Conservation (phyloP, 2,329 filamentous ascomycete genomes). For the Botrytis elliptica region DNA sequence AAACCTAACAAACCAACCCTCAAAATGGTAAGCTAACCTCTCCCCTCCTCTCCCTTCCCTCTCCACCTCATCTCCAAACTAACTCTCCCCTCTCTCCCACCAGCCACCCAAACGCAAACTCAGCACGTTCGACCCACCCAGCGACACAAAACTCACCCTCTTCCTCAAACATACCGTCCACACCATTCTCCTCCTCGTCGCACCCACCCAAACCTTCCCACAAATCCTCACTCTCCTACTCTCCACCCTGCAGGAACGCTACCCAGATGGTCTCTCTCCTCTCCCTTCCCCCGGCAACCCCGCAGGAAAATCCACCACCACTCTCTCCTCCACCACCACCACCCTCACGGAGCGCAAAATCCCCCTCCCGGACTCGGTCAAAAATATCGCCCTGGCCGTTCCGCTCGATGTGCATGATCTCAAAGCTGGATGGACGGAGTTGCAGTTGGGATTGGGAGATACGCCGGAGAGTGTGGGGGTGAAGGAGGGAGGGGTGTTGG, state of each 20-base stretch:
- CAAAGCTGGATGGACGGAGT: conserved; percentile 49
- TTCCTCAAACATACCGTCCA: conserved; percentile 71
- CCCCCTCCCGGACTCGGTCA: conserved; percentile 38
- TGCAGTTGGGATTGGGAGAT: conserved; percentile 41
- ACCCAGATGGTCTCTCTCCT: conserved; percentile 49
- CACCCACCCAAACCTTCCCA: conserved; percentile 55
- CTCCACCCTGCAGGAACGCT: conserved; percentile 55
- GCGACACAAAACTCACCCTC: conserved; percentile 56
- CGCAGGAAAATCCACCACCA: conserved; percentile 30
- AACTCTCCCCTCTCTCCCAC: background rate
- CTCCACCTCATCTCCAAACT: background rate
- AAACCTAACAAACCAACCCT: background rate
- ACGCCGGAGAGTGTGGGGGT: conserved; percentile 41
- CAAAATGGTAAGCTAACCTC: conserved; percentile 8
- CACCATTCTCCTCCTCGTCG: conserved; percentile 68
- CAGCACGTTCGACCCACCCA: background rate
- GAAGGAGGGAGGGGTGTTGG: conserved; percentile 43
- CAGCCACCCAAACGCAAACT: conserved; percentile 2
- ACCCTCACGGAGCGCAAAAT: conserved; percentile 31
- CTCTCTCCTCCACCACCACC: conserved; percentile 31
- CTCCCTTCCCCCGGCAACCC: conserved; percentile 20
- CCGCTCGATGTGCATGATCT: conserved; percentile 48
- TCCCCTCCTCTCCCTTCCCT: background rate
- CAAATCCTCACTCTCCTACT: conserved; percentile 59
- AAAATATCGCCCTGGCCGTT: conserved; percentile 48